phyloP scores from a whole-genome alignment of 1,284 basidiomycete species.

The Apiotrichum mycotoxinovorans region DNA sequence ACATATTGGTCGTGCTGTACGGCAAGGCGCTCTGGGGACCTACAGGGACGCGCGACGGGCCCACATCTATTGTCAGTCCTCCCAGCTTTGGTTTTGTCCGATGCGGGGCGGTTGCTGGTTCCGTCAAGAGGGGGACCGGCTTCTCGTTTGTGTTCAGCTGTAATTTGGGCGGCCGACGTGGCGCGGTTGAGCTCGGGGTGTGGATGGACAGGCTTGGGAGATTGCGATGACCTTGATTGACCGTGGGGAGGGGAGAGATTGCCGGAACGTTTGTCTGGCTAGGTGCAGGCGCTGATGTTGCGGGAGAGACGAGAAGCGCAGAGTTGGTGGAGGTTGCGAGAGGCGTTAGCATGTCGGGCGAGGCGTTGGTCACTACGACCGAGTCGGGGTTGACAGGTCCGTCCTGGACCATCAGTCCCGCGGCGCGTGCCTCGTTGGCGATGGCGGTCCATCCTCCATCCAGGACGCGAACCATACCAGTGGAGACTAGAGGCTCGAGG shows the following conservation, averaged over 20 bases:
- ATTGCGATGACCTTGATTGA: constrained; percentile 19
- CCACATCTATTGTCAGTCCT: constrained; percentile 15
- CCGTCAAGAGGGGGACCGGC: not conserved
- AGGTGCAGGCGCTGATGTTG: constrained; percentile 7
- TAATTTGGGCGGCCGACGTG: constrained; percentile 37
- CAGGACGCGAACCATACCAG: constrained; percentile 27
- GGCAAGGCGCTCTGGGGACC: constrained; percentile 12
- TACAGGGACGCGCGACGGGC: constrained; percentile 6
- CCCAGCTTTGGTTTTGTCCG: not conserved
- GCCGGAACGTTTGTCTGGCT: constrained; percentile 7
- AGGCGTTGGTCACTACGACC: constrained; percentile 18
- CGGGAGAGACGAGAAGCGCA: not conserved
- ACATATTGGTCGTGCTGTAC: not conserved
- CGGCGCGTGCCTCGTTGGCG: constrained; percentile 3
- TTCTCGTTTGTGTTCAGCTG: constrained; percentile 32
- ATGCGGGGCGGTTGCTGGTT: not conserved
- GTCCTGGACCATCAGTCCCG: constrained; percentile 5
- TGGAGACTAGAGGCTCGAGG: constrained; percentile 21
- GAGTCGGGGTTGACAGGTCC: not conserved
- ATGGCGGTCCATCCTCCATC: constrained; percentile 38
- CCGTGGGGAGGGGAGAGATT: constrained; percentile 24
- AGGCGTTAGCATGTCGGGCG: not conserved
- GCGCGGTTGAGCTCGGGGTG: not conserved
- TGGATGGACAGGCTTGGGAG: constrained; percentile 30
- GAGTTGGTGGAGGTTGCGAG: not conserved